Percentiles rank a stretch among this genome's conserved stretches.
Evolutionary conservation across 2,329 filamentous ascomycete species (phyloP).

Genomic region (Penicillium sclerotiorum): DNA sequence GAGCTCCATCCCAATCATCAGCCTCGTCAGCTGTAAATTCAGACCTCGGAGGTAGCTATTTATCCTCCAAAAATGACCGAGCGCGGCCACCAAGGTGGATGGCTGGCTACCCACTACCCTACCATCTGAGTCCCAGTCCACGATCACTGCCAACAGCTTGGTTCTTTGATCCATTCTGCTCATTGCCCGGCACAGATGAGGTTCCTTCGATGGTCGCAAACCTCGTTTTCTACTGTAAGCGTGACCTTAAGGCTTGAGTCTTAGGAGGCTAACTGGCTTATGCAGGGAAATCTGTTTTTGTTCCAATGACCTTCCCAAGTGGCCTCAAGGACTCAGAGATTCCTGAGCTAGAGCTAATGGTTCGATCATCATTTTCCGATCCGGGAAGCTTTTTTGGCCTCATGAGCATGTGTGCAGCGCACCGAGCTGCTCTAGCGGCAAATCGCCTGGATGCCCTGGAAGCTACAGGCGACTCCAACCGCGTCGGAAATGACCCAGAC

Average conservation of each 20-base stretch:
- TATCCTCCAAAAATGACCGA: conserved; percentile 11
- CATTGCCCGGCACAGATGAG: conserved; percentile 32
- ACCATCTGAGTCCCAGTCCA: conserved; percentile 19
- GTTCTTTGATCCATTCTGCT: conserved; percentile 39
- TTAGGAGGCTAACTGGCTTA: conserved; percentile 16
- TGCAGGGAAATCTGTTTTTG: conserved; percentile 37
- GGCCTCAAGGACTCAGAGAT: conserved; percentile 29
- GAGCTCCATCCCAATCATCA: conserved; percentile 17
- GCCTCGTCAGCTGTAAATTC: conserved; percentile 3
- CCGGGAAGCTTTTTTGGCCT: conserved; percentile 43
- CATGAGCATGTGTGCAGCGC: conserved; percentile 44
- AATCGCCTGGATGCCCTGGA: conserved; percentile 27
- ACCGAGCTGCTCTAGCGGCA: conserved; percentile 37
- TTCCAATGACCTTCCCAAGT: conserved; percentile 44
- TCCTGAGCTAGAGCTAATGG: conserved; percentile 33
- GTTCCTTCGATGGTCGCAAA: conserved; percentile 29
- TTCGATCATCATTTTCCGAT: conserved; percentile 37
- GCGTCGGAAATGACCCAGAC: conserved; percentile 35
- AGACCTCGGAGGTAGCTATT: conserved; percentile 1
- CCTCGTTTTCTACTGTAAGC: conserved; percentile 40
- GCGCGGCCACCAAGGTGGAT: conserved; percentile 21
- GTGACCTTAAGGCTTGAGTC: neutral
- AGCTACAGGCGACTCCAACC: conserved; percentile 16
- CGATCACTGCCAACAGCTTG: conserved; percentile 25
- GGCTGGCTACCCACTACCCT: conserved; percentile 18